Evolutionary conservation across 2,329 filamentous ascomycete species (phyloP), one percentile per base, ranked within the genome.

Genomic region (Botrytis sinoallii): DNA sequence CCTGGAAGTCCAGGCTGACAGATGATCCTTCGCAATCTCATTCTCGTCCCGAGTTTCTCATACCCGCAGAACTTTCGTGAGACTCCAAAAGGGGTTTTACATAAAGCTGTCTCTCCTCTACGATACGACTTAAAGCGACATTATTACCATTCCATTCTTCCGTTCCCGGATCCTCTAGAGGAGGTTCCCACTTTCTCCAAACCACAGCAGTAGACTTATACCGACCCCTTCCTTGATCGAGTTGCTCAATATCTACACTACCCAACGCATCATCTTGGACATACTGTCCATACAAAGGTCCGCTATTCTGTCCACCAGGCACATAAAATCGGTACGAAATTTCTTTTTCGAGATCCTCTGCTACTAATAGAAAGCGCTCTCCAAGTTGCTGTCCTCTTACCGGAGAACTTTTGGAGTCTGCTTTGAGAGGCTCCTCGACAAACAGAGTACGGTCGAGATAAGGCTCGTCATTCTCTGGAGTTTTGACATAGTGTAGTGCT

Each of bases 341-440:
- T 6, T 63, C 38, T 40, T 40, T 14, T 29, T 42, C 10, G 5
- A 42, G 5, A n/a, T 29, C 60, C 35, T 40, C 60, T n/a, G 22
- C 14, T 3, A 63, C 25, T 14, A 16, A n/a, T 16, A 40, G 10
- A n/a, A 63, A 63, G 5, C 35, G 25, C 18, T 9, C 22, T 40
- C 12, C 5, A 40, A 25, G 38, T 63, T 7, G 10, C 14, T 2
- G 14, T 63, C 4, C 25, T 25, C 4, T 12, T n/a, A 14, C 3
- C 0, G 38, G 1, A 63, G 22, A n/a, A n/a, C 4, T n/a, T 16
- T 3, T n/a, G 12, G n/a, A 1, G 0, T 8, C 52, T 29, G 2
- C 3, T 16, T 55, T 8, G 7, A 7, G 25, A 16, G 12, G 12
- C 5, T 16, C 25, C 38, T 29, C 1, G 22, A 40, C 22, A 42